Evolutionary conservation across 2,329 filamentous ascomycete genomes (phyloP), one percentile per base, ranked within the genome.

Genomic region (Colletotrichum chlorophyti): DNA sequence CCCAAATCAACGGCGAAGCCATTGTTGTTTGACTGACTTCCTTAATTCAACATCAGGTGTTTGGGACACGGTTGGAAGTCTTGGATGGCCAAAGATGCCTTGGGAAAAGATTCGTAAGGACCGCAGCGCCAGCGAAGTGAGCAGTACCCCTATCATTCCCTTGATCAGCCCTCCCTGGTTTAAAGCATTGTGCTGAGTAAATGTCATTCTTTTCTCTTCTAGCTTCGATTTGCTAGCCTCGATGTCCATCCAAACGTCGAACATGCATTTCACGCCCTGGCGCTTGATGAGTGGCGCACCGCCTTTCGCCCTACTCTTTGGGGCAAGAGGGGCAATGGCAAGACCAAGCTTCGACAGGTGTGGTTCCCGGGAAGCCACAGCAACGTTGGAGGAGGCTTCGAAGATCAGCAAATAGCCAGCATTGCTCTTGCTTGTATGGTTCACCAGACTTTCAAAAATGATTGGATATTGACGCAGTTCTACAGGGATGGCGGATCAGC

Each of bases 351-450:
- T 15, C 58, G 61, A 4, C 65, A 67, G 26, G 65, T 66, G 12
- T 83, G 80, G 80, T 88, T 88, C 65, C 81, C 84, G 0, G 85
- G 84, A 11, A 79, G 78, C 50, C 85, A 88, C 65, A 83, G 81
- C 11, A 83, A 86, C 60, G 83, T 86, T 45, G 84, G 84, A 6
- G 84, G 84, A 21, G 84, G 84, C 1, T 85, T 82, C 79, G 38
- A 61, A 5, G 65, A 68, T 9, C 61, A 65, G 31, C 64, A 66
- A 34, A 65, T 66, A 3, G 65, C 65, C 27, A 65, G 58, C 9
- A 66, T 68, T 6, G 51, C 65, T 1, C 49, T 68, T 9, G 64
- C 65, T 8, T 68, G 65, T 64, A 46, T 10, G 62, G 5, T 11
- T 11, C 3, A 19, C 11, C 6, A 3, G 1, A 14, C 1, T 3